Conservation (phyloP, 805 yeast genomes). For the Candida railenensis region DNA sequence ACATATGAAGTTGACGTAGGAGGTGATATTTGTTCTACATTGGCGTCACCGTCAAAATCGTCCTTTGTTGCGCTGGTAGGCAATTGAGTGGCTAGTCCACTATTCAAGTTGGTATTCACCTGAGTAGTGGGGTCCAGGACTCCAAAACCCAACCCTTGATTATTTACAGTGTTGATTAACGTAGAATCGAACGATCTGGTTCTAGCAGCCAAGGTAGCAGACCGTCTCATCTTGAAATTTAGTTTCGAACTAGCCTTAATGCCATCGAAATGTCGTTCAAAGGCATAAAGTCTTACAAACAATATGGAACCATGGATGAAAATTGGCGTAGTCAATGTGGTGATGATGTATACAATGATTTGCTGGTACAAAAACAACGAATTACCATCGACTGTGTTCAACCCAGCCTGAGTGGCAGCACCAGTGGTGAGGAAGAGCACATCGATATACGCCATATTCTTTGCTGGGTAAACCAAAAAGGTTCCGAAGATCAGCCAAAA, state of each 20-base stretch:
- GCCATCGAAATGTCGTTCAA: constrained; percentile 80
- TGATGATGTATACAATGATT: constrained; percentile 58
- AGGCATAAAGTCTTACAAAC: constrained; percentile 81
- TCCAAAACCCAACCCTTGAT: constrained; percentile 31
- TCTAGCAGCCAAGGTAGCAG: constrained; percentile 65
- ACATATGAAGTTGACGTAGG: constrained; percentile 1
- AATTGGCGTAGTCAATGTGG: constrained; percentile 80
- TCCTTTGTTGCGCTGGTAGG: not conserved
- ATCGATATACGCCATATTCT: constrained; percentile 69
- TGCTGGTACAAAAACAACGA: constrained; percentile 74
- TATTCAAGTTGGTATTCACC: not conserved
- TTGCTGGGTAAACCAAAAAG: constrained; percentile 73
- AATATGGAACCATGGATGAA: constrained; percentile 80
- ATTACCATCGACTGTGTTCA: constrained; percentile 76
- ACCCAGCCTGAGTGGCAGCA: constrained; percentile 87
- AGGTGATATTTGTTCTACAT: constrained; percentile 1
- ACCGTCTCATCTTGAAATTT: constrained; percentile 79
- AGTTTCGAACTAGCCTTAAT: constrained; percentile 75
- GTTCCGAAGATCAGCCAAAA: constrained; percentile 63
- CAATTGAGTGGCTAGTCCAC: not conserved
- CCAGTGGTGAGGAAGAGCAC: constrained; percentile 75
- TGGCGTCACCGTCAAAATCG: not conserved
- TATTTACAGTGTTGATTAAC: constrained; percentile 17
- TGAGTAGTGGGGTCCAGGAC: not conserved
- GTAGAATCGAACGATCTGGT: constrained; percentile 32